phyloP scores from a whole-genome alignment of 805 yeast genomes.

The Huiozyma naganishii region DNA sequence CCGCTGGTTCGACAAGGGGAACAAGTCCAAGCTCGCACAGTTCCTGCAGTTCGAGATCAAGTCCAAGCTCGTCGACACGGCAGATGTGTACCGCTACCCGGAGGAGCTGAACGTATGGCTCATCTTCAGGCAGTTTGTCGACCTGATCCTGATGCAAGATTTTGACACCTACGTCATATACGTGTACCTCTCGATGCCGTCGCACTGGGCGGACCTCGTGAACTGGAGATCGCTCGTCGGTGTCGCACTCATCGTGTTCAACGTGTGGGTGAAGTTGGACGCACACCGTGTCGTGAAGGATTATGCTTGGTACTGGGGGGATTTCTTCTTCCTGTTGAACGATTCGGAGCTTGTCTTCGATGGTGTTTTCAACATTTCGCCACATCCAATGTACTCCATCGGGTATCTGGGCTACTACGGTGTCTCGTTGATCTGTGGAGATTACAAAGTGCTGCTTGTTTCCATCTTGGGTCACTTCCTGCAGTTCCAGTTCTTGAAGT shows the following conservation, averaged over 20 bases:
- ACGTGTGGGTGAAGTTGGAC: constrained; percentile 75
- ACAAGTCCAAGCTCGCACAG: constrained; percentile 27
- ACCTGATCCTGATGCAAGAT: constrained; percentile 75
- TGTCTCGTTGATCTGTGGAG: constrained; percentile 63
- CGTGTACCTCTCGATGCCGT: constrained; percentile 37
- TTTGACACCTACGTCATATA: constrained; percentile 63
- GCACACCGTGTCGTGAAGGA: constrained; percentile 85
- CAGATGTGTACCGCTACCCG: constrained; percentile 38
- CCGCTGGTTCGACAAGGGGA: constrained; percentile 34
- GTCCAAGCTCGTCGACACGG: constrained; percentile 17
- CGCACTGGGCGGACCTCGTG: constrained; percentile 36
- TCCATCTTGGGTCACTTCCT: constrained; percentile 66
- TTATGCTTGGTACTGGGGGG: constrained; percentile 95
- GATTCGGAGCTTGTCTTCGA: constrained; percentile 65
- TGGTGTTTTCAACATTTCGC: constrained; percentile 82
- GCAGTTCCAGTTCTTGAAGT: constrained; percentile 64
- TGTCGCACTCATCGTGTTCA: constrained; percentile 51
- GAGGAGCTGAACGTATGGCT: constrained; percentile 78
- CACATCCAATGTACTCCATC: constrained; percentile 87
- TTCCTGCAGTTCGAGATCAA: constrained; percentile 37
- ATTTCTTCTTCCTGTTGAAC: constrained; percentile 71
- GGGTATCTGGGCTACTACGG: constrained; percentile 87
- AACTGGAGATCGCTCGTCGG: constrained; percentile 49
- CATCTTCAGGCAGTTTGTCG: constrained; percentile 66
- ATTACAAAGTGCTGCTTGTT: constrained; percentile 56